Conservation (phyloP, 345 rosid species). For the Pistacia atlantica region DNA sequence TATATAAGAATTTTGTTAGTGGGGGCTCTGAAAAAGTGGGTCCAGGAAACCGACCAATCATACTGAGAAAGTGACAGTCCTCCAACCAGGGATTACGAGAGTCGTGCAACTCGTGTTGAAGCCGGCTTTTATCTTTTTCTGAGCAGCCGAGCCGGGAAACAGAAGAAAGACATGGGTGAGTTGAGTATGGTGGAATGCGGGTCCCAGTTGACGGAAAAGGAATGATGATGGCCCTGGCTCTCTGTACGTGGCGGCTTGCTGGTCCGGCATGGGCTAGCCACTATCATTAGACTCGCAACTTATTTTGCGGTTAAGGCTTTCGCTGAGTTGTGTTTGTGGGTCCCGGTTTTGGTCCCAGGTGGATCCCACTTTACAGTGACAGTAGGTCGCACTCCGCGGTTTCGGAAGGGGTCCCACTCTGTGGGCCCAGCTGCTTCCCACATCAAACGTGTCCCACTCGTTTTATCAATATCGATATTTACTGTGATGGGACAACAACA, state of each 20-base stretch:
- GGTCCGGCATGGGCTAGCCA: constrained; percentile 72
- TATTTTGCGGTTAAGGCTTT: constrained; percentile 21
- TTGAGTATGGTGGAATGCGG: constrained; percentile 24
- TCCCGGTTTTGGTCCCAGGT: background rate
- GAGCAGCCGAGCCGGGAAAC: constrained; percentile 12
- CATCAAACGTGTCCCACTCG: background rate
- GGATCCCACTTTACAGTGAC: background rate
- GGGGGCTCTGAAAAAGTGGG: background rate
- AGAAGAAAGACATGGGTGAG: background rate
- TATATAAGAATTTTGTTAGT: background rate
- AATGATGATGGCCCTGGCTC: constrained; percentile 12
- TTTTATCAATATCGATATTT: too few relatives aligned
- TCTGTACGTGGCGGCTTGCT: constrained; percentile 57
- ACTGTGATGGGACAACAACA: too few relatives aligned
- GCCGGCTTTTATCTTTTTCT: constrained; percentile 11
- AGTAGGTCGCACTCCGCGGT: constrained; percentile 8
- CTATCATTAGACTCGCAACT: constrained; percentile 58
- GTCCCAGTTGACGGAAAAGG: constrained; percentile 21
- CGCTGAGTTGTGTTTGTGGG: constrained; percentile 26
- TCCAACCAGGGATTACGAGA: constrained; percentile 18
- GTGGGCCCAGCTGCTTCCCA: background rate
- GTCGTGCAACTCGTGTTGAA: background rate
- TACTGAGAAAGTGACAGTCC: constrained; percentile 26
- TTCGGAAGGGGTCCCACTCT: background rate
- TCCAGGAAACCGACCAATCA: constrained; percentile 24